A percentile compares a stretch with the other conserved stretches of the same genome.
phyloP scores from a whole-genome alignment of 345 rosid species.

The Camelina laxa region DNA sequence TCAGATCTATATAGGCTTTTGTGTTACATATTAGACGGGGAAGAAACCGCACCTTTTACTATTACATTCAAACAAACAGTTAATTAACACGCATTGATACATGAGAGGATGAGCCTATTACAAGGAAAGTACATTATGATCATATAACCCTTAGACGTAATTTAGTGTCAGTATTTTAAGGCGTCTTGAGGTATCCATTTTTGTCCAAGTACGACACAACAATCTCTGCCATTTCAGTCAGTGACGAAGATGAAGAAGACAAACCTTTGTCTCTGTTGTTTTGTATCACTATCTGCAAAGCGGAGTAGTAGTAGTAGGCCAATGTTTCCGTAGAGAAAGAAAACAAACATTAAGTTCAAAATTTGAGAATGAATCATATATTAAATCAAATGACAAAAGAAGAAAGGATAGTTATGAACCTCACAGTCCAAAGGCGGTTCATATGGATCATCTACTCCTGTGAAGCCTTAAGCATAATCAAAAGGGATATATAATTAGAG shows the following conservation, averaged over 20 bases:
- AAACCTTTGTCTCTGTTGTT: slow-evolving; percentile 41
- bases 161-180: slow-evolving; percentile 32
- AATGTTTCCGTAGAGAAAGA: neutral
- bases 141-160: neutral
- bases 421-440: slow-evolving; percentile 70
- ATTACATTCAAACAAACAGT: neutral
- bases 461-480: slow-evolving; percentile 61
- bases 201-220: slow-evolving; percentile 70
- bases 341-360: neutral
- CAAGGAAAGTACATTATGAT: neutral
- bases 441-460: slow-evolving; percentile 81
- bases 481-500: neutral
- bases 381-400: neutral
- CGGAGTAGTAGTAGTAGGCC: neutral
- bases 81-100: neutral
- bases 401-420: slow-evolving; percentile 44
- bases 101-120: slow-evolving; percentile 8
- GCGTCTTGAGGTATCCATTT: slow-evolving; percentile 63
- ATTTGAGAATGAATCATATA: neutral
- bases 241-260: slow-evolving; percentile 50
- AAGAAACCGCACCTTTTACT: neutral
- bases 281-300: slow-evolving; percentile 64
- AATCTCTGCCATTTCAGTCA: slow-evolving; percentile 64
- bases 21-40: too few species aligned
- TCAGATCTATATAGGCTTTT: too few species aligned